Conservation (phyloP, 768 basidiomycete genomes). For the Naematelia encephala region DNA sequence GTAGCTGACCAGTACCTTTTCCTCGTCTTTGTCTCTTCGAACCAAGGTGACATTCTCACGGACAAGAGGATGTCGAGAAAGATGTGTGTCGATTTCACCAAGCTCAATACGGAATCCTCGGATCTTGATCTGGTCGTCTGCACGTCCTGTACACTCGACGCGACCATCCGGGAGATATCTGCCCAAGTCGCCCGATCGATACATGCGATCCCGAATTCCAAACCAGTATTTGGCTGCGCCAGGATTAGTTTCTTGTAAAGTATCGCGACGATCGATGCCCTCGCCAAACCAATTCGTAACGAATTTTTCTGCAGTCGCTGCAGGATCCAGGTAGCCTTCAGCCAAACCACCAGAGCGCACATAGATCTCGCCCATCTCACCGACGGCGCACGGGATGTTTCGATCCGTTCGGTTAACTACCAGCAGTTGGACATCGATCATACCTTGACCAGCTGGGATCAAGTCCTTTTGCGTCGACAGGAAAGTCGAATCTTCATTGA, state of each 20-base stretch:
- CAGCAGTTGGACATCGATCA: constrained; percentile 95
- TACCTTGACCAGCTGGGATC: constrained; percentile 95
- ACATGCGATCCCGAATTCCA: constrained; percentile 95
- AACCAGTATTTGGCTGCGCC: constrained; percentile 79
- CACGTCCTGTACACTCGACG: constrained; percentile 94
- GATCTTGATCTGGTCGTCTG: constrained; percentile 99
- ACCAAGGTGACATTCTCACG: constrained; percentile 98
- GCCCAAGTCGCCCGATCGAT: constrained; percentile 93
- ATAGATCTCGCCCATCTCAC: constrained; percentile 98
- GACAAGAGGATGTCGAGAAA: constrained; percentile 86
- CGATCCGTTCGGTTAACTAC: constrained; percentile 89
- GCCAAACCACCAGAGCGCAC: constrained; percentile 93
- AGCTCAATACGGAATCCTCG: constrained; percentile 98
- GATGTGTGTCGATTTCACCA: constrained; percentile 94
- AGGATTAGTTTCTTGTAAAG: constrained; percentile 57
- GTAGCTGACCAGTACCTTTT: constrained; percentile 96
- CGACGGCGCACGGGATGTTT: constrained; percentile 81
- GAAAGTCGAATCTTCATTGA: constrained; percentile 81
- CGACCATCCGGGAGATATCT: constrained; percentile 86
- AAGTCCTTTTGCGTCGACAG: constrained; percentile 91
- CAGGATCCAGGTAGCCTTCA: constrained; percentile 84
- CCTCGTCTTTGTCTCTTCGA: constrained; percentile 95
- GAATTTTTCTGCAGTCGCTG: constrained; percentile 84
- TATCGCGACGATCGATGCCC: constrained; percentile 62
- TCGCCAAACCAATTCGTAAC: constrained; percentile 84